A percentile compares a stretch with the other conserved stretches of the same genome.
These are phyloP conservation scores for Hypoxylon cercidicola DNA, from an alignment of 495 filamentous ascomycete species.

Conservation along the genomic window DNA sequence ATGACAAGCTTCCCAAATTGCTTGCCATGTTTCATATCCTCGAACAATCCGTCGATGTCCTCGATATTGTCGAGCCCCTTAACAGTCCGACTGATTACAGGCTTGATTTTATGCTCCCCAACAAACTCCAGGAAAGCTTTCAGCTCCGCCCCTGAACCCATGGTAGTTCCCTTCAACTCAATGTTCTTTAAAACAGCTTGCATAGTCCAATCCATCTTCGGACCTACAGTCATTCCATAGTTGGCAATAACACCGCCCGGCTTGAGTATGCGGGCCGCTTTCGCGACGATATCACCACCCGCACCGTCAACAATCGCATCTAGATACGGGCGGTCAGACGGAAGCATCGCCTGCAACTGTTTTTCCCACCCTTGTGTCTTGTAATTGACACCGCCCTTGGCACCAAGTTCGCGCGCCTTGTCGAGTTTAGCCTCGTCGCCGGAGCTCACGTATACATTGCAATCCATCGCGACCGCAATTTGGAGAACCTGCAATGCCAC, in stretches of 20 bases:
- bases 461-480: conserved; percentile 72
- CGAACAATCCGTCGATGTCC: conserved; percentile 72
- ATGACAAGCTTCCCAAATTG: conserved; percentile 83
- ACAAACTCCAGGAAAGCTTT: conserved; percentile 79
- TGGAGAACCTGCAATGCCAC: conserved; percentile 74
- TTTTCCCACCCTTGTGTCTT: conserved; percentile 73
- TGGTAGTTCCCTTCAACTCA: conserved; percentile 75
- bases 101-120: conserved; percentile 66
- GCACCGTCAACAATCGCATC: conserved; percentile 82
- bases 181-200: conserved; percentile 75
- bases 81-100: conserved; percentile 68
- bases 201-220: conserved; percentile 76
- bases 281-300: conserved; percentile 73
- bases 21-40: conserved; percentile 74
- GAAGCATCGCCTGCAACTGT: conserved; percentile 66
- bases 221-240: conserved; percentile 81
- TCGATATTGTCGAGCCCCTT: conserved; percentile 71
- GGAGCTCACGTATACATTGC: conserved; percentile 73
- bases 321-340: conserved; percentile 64
- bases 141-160: conserved; percentile 80
- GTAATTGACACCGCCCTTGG: conserved; percentile 74
- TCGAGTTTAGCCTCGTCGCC: conserved; percentile 71
- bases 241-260: conserved; percentile 70
- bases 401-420: conserved; percentile 71
- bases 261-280: conserved; percentile 66